Base-by-base conservation (phyloP, 139 green algal species). In the Microglena sp. region DNA sequence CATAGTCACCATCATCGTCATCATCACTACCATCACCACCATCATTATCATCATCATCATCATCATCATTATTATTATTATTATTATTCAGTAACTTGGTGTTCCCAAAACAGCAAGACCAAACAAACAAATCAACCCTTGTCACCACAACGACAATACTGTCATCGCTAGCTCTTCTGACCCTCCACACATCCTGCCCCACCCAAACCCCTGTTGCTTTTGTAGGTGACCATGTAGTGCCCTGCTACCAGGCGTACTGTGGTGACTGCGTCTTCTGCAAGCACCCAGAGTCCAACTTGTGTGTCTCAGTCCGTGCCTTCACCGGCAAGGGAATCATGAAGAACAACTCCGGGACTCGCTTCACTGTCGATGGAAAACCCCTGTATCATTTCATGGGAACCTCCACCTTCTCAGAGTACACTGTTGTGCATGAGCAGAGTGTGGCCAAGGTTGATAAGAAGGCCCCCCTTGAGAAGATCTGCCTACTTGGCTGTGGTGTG, bases 321-420 rank as follows among this genome's bases (percentile, higher is more conserved):
- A 95, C 84, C 11, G 79, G 93, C 56, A 85, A 86, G 63, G 94
- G 94, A 22, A 73, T 98, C 34, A 99, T 99, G 94, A 88, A 86
- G 66, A 66, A 76, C 4, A 91, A 99, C 66, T 78, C 76, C 30
- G 78, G 86, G 70, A 27, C 82, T 0, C 84, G 93, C 29, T 96
- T 99, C 84, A 85, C 81, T 5, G 75, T 77, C 28, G 66, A 87
- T 43, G 86, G 86, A 60, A 91, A 95, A 78, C 82, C 83, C 33
- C 86, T 99, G 54, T 98, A 84, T 73, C 94, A 99, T 79, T 99
- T 99, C 80, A 99, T 99, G 94, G 94, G 94, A 62, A 97, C 90
- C 46, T 90, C 75, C 58, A 99, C 94, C 22, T 99, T 99, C 66
- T 77, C 76, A 3, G 85, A 99, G 84, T 99, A 98, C 84, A 96